Conservation (phyloP, 441 rosid genomes). For the Breynia disticha region DNA sequence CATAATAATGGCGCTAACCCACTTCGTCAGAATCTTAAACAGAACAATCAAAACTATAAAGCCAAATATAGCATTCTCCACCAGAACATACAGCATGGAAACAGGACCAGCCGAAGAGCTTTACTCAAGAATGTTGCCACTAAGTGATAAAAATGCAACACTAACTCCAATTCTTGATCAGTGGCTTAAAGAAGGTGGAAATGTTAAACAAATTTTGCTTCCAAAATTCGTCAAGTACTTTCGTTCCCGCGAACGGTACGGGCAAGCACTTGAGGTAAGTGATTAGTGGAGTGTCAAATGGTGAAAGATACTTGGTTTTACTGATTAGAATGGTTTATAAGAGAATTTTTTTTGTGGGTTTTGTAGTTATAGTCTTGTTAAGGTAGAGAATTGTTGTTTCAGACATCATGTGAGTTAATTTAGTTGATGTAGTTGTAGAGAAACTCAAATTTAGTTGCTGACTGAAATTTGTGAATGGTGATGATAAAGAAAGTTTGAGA, state of each 20-base stretch:
- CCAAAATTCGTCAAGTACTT: conserved; percentile 23
- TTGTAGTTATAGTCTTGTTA: too few relatives aligned
- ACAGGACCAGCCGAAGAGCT: conserved; percentile 16
- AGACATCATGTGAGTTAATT: too few relatives aligned
- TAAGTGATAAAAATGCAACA: conserved; percentile 29
- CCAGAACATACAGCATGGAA: conserved; percentile 7
- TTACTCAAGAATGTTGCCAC: conserved; percentile 28
- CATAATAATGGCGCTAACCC: conserved; percentile 10
- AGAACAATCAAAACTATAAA: conserved; percentile 5
- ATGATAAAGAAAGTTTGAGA: too few relatives aligned
- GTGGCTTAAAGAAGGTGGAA: conserved; percentile 33
- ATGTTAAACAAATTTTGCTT: conserved; percentile 14
- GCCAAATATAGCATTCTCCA: not conserved
- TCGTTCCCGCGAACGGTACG: conserved; percentile 25
- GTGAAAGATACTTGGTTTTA: too few relatives aligned
- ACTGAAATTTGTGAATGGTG: too few relatives aligned
- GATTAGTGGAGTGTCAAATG: not conserved
- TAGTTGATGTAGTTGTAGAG: too few relatives aligned
- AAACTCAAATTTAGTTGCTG: too few relatives aligned
- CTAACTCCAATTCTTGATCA: conserved; percentile 34
- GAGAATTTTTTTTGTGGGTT: too few relatives aligned
- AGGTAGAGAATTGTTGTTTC: too few relatives aligned
- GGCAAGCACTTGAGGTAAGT: conserved; percentile 34
- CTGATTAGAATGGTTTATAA: too few relatives aligned
- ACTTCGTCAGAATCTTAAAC: conserved; percentile 7